Base-by-base conservation (phyloP, 2,329 filamentous ascomycete species). In the Exserohilum rostratum region DNA sequence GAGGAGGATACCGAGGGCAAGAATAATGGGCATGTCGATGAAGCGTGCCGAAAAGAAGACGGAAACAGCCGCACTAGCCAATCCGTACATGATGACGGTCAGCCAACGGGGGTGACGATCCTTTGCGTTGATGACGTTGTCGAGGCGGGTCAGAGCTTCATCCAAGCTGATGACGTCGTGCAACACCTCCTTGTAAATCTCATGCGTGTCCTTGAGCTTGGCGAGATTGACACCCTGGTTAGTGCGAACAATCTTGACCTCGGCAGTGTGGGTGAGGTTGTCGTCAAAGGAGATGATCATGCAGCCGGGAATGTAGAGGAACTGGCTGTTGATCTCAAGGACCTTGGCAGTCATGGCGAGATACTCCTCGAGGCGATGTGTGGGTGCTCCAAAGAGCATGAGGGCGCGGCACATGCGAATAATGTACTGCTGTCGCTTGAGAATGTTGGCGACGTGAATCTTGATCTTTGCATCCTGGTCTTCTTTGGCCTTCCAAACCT, bases 241-340 rank as follows among this genome's bases (percentile, higher is more conserved):
- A 0, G 85, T 82, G n/a, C 87, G 84, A 12, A 91, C 86, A 38
- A 92, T 82, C 76, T 90, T 90, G 60, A 91, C 88, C 70, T 91
- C 88, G n/a, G 88, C 87, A 0, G 89, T 91, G 66, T 91, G 88
- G n/a, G 54, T 54, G 25, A 54, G 46, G 13, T 35, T 46, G 70
- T 93, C 90, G 67, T 85, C 91, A 68, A 96, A 96, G 4, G 90
- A 93, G 69, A 96, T 90, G 55, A 96, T 89, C 92, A 96, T 96
- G 68, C 90, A 95, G 0, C 90, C 90, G 0, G 92, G 92, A 6
- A 96, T 85, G 69, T 96, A 96, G 13, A 96, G 80, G 63, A 93
- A 96, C 67, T 96, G 91, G 22, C 88, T 88, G 63, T 96, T 89
- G 17, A 96, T 91, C 72, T 92, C 90, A 18, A 96, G 83, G 1